phyloP scores from a whole-genome alignment of 163 green algal species.

The Prototheca wickerhamii region DNA sequence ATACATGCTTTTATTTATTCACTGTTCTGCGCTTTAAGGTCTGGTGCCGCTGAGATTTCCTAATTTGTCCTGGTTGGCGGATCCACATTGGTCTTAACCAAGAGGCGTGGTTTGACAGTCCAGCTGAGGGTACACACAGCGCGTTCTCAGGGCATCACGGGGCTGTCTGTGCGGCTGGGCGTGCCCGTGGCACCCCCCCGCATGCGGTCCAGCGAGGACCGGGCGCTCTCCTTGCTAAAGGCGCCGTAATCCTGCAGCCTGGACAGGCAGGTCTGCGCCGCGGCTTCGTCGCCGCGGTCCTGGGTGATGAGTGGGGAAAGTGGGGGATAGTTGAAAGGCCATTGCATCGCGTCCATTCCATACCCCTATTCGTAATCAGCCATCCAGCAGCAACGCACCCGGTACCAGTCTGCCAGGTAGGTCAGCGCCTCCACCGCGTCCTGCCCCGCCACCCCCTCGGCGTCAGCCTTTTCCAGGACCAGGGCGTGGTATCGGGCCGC shows the following conservation, averaged over 20 bases:
- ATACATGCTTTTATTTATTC: background rate
- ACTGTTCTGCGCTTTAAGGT: background rate
- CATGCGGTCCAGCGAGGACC: slow-evolving; percentile 59
- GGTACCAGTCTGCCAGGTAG: slow-evolving; percentile 69
- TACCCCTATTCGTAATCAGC: background rate
- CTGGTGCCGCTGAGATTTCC: background rate
- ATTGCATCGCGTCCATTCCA: no score
- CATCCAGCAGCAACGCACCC: slow-evolving; percentile 34
- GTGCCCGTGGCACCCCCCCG: slow-evolving; percentile 3
- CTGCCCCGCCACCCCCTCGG: slow-evolving; percentile 26
- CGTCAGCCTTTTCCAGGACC: slow-evolving; percentile 66
- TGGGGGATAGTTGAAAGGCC: no score
- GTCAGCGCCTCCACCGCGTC: slow-evolving; percentile 72
- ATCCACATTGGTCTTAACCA: no score
- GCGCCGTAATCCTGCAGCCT: slow-evolving; percentile 69
- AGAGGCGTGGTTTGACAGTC: no score
- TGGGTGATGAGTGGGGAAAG: no score
- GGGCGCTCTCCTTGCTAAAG: slow-evolving; percentile 56
- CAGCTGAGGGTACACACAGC: background rate
- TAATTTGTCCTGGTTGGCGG: background rate
- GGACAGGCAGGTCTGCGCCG: slow-evolving; percentile 50
- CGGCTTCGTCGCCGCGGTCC: slow-evolving; percentile 35
- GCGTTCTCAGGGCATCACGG: background rate
- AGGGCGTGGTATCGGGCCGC: slow-evolving; percentile 66
- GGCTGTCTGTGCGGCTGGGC: background rate